Evolutionary conservation across 805 yeast genomes (phyloP).

Genomic region (Nakazawaea peltata): DNA sequence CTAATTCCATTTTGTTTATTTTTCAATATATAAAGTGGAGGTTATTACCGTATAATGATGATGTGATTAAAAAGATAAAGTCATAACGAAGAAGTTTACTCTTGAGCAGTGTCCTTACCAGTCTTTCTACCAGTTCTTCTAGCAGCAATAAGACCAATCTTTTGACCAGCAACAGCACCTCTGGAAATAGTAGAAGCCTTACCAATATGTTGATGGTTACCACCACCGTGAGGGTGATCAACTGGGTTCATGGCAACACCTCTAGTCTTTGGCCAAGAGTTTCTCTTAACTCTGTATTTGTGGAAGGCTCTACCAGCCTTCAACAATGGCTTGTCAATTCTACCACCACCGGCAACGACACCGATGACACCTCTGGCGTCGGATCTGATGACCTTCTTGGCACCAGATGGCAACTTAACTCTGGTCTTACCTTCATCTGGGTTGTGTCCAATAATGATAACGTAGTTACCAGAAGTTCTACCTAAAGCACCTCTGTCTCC

Average conservation of each 20-base stretch:
- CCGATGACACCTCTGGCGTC: slow-evolving; percentile 99
- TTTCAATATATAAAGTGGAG: too few relatives aligned
- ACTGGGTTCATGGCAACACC: slow-evolving; percentile 99
- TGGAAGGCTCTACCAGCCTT: slow-evolving; percentile 99
- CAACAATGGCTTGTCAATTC: slow-evolving; percentile 98
- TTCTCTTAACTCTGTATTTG: slow-evolving; percentile 98
- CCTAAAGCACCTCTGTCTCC: slow-evolving; percentile 99
- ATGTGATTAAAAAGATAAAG: too few relatives aligned
- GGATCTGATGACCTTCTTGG: slow-evolving; percentile 93
- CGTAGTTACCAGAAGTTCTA: slow-evolving; percentile 99
- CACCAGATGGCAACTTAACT: slow-evolving; percentile 98
- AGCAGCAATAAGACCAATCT: slow-evolving; percentile 99
- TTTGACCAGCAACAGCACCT: slow-evolving; percentile 99
- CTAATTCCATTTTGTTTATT: too few relatives aligned
- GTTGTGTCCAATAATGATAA: slow-evolving; percentile 98
- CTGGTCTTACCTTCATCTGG: slow-evolving; percentile 98
- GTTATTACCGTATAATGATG: too few relatives aligned
- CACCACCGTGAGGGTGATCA: slow-evolving; percentile 99
- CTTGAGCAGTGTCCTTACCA: slow-evolving; percentile 11
- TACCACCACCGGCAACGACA: slow-evolving; percentile 99
- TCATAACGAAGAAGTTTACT: too few relatives aligned
- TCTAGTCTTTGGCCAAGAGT: slow-evolving; percentile 99
- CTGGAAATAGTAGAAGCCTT: slow-evolving; percentile 98
- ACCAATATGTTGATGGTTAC: slow-evolving; percentile 99
- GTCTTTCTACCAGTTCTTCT: slow-evolving; percentile 87